Percentiles rank a stretch among this genome's conserved stretches.
phyloP scores from a whole-genome alignment of 495 filamentous ascomycete genomes.

The Penicillium waksmanii region DNA sequence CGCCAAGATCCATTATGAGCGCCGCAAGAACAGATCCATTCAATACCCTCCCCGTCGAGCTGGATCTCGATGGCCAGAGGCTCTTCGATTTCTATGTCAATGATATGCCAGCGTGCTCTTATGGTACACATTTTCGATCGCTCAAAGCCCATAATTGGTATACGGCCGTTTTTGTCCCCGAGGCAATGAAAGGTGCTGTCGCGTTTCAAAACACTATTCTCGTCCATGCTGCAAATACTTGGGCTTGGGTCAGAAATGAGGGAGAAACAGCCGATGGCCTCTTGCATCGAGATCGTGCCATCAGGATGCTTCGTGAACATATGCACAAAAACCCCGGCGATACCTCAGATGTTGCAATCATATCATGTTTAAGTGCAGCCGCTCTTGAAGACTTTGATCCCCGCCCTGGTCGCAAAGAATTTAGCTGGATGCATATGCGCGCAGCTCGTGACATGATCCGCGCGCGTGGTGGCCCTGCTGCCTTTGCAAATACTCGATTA shows the following conservation, averaged over 20 bases:
- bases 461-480: conserved; percentile 39
- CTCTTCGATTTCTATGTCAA: conserved; percentile 48
- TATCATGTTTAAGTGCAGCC: conserved; percentile 44
- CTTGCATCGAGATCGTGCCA: conserved; percentile 33
- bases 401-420: conserved; percentile 40
- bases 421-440: conserved; percentile 45
- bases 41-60: conserved; percentile 37
- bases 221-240: conserved; percentile 44
- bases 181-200: conserved; percentile 43
- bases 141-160: conserved; percentile 46
- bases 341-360: conserved; percentile 42
- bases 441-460: conserved; percentile 45
- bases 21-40: conserved; percentile 45
- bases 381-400: conserved; percentile 47
- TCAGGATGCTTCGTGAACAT: conserved; percentile 40
- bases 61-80: conserved; percentile 34
- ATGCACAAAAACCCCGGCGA: conserved; percentile 31
- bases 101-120: conserved; percentile 44
- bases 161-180: conserved; percentile 40
- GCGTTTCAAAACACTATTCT: conserved; percentile 44
- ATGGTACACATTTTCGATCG: conserved; percentile 39
- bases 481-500: conserved; percentile 42
- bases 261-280: conserved; percentile 33
- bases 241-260: conserved; percentile 42
- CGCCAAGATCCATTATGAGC: conserved; percentile 39